Percentiles rank a stretch among this genome's conserved stretches.
Evolutionary conservation across 2,329 filamentous ascomycete species (phyloP).

Genomic region (Trichoderma sp.): DNA sequence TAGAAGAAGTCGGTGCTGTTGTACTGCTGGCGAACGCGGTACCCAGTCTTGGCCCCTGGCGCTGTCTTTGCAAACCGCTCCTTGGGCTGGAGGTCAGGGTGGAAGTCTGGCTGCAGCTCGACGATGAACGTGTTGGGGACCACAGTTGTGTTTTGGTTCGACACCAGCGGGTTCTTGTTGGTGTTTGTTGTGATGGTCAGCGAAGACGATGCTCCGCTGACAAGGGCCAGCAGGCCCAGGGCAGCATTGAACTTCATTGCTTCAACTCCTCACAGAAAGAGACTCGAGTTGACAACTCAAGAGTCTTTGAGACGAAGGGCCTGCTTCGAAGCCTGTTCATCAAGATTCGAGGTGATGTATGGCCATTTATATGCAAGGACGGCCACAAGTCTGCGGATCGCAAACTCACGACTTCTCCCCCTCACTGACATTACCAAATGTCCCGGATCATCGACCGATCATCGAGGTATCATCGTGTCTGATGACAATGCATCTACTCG

Average conservation of each 20-base stretch:
- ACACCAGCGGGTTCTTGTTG: neutral
- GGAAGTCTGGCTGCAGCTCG: slow-evolving; percentile 18
- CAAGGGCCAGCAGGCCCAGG: neutral
- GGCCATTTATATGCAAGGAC: neutral
- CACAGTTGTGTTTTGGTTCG: neutral
- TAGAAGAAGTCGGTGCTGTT: neutral
- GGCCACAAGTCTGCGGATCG: no score
- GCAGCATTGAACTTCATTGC: neutral
- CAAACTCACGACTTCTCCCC: neutral
- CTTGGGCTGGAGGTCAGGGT: neutral
- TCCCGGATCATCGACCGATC: neutral
- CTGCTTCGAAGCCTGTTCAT: neutral
- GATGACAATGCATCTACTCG: neutral
- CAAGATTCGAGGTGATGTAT: neutral
- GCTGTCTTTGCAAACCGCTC: slow-evolving; percentile 2
- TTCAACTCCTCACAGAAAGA: neutral
- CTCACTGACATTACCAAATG: neutral
- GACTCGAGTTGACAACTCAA: neutral
- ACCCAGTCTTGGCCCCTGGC: neutral
- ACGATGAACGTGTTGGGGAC: slow-evolving; percentile 4
- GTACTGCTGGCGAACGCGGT: slow-evolving; percentile 3
- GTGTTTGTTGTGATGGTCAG: neutral
- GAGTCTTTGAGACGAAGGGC: neutral
- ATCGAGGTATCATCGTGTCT: neutral
- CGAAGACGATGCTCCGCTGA: neutral